These are phyloP conservation scores for Eutrema salsugineum DNA, from an alignment of 441 rosid species.

Conservation along the genomic window DNA sequence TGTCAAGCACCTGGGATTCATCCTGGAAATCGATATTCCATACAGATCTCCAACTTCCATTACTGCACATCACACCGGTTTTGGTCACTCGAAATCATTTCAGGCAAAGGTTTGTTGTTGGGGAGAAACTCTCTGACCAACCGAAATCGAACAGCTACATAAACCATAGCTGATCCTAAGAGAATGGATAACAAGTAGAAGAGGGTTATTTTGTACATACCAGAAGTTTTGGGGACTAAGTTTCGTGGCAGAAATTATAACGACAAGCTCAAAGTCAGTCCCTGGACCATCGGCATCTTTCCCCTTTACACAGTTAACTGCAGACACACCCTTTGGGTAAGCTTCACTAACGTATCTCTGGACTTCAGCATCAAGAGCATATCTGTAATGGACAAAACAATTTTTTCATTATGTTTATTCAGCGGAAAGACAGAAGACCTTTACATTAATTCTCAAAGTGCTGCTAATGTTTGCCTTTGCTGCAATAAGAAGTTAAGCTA, in stretches of 20 bases:
- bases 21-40: slow-evolving; percentile 89
- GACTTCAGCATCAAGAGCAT: slow-evolving; percentile 80
- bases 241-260: slow-evolving; percentile 79
- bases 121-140: neutral
- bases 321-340: slow-evolving; percentile 88
- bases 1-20: slow-evolving; percentile 64
- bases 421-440: neutral
- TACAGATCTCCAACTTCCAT: slow-evolving; percentile 94
- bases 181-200: neutral
- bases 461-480: neutral
- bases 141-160: neutral
- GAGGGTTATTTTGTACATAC: slow-evolving; percentile 38
- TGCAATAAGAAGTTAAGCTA: slow-evolving; percentile 3
- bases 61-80: slow-evolving; percentile 43
- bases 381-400: slow-evolving; percentile 43
- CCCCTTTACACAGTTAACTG: slow-evolving; percentile 73
- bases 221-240: slow-evolving; percentile 96
- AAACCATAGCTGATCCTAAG: neutral
- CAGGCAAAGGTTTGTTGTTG: neutral
- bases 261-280: slow-evolving; percentile 80
- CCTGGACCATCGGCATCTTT: slow-evolving; percentile 86
- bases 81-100: neutral
- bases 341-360: slow-evolving; percentile 81
- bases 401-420: neutral
- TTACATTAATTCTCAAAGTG: neutral